Evolutionary conservation across 305 asterid genomes (phyloP).

Genomic region (Lippia alba): DNA sequence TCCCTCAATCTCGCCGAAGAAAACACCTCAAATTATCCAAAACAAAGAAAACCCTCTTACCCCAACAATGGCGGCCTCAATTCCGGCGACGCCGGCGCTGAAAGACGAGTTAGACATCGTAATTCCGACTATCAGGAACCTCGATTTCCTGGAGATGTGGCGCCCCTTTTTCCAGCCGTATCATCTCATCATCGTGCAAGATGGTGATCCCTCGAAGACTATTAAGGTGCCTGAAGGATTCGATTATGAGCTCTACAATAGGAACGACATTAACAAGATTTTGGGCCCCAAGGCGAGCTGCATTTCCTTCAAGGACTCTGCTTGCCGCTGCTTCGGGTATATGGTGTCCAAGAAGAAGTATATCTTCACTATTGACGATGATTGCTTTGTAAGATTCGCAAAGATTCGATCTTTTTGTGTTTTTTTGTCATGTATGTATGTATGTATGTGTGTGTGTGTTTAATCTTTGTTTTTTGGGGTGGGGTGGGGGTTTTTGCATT

Average conservation of each 20-base stretch:
- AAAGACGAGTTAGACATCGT: conserved; percentile 47
- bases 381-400: conserved; percentile 67
- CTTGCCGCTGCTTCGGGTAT: conserved; percentile 80
- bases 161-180: conserved; percentile 64
- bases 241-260: conserved; percentile 69
- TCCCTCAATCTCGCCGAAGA: neutral
- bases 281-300: conserved; percentile 75
- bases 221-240: conserved; percentile 72
- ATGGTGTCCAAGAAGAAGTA: conserved; percentile 80
- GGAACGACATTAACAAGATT: conserved; percentile 67
- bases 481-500: no score
- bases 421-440: no score
- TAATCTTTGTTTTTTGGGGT: neutral
- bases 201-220: conserved; percentile 66
- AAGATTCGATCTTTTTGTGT: neutral
- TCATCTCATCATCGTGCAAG: conserved; percentile 75
- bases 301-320: conserved; percentile 85
- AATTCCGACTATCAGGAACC: conserved; percentile 48
- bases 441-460: neutral
- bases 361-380: conserved; percentile 81
- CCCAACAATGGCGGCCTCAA: conserved; percentile 33
- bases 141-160: conserved; percentile 48
- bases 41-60: neutral
- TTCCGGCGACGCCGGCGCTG: conserved; percentile 34
- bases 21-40: conserved; percentile 4